Percentiles rank a stretch among this genome's conserved stretches.
These are phyloP conservation scores for Leishmania gerbilli DNA, from an alignment of 208 protist species.

Conservation along the genomic window DNA sequence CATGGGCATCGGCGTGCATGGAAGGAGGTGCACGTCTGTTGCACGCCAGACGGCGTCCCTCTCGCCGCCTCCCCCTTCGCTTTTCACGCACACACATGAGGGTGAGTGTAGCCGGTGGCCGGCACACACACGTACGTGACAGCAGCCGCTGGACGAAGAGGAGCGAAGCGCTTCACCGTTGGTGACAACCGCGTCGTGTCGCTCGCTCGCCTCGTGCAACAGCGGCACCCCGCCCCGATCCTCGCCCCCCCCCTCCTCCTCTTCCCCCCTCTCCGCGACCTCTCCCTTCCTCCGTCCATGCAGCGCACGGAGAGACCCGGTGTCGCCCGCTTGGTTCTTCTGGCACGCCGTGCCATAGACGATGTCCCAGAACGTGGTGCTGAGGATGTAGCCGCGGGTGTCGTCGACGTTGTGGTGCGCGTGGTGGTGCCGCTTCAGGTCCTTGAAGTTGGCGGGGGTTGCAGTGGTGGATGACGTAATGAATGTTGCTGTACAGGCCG, in stretches of 20 bases:
- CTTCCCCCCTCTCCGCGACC: not conserved
- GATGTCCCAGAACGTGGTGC: conserved; percentile 54
- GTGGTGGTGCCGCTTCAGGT: conserved; percentile 61
- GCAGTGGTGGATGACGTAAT: conserved; percentile 51
- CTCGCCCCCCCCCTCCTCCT: too few relatives aligned
- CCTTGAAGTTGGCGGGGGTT: conserved; percentile 45
- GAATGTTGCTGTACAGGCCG: conserved; percentile 50
- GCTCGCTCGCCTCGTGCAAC: too few relatives aligned
- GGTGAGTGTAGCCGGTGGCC: not conserved
- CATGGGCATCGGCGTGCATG: too few relatives aligned
- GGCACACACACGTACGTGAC: not conserved
- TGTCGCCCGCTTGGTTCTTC: conserved; percentile 10
- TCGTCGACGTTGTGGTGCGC: conserved; percentile 59
- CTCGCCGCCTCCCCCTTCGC: too few relatives aligned
- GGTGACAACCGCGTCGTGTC: too few relatives aligned
- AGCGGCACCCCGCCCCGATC: too few relatives aligned
- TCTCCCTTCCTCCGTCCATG: not conserved
- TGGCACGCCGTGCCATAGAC: conserved; percentile 45
- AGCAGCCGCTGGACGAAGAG: not conserved
- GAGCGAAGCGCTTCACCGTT: too few relatives aligned
- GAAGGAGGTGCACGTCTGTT: too few relatives aligned
- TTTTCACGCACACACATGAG: too few relatives aligned
- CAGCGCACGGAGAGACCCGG: too few relatives aligned
- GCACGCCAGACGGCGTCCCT: too few relatives aligned
- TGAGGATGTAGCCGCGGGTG: conserved; percentile 44